phyloP scores from a whole-genome alignment of 2,329 filamentous ascomycete genomes.

The Fragosphaeria purpurea region DNA sequence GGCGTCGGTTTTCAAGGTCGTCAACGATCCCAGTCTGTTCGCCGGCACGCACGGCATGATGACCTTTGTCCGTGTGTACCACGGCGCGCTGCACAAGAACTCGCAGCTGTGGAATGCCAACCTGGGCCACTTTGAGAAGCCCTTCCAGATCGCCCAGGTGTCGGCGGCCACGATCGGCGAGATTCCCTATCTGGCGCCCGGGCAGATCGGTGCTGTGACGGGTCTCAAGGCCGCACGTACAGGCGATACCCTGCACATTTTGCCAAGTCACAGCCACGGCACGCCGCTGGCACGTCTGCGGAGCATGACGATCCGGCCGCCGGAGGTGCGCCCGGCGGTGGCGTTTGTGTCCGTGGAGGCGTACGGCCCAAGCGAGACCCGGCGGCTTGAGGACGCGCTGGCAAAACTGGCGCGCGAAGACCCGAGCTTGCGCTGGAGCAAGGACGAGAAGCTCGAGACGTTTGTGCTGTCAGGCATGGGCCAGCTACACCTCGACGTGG shows the following conservation, averaged over 20 bases:
- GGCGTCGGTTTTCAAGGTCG: constrained; percentile 85
- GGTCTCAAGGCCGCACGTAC: constrained; percentile 88
- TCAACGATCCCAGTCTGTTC: constrained; percentile 61
- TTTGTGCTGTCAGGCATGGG: constrained; percentile 95
- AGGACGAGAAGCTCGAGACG: constrained; percentile 84
- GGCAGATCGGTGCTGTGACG: constrained; percentile 88
- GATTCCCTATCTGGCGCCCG: constrained; percentile 66
- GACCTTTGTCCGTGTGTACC: constrained; percentile 87
- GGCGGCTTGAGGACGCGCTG: constrained; percentile 66
- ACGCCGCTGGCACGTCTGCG: constrained; percentile 59
- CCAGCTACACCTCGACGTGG: constrained; percentile 88
- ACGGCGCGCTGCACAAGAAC: constrained; percentile 66
- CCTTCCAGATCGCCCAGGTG: constrained; percentile 76
- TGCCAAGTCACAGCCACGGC: constrained; percentile 40
- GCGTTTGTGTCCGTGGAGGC: constrained; percentile 93
- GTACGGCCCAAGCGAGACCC: constrained; percentile 53
- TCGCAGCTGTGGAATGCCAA: constrained; percentile 79
- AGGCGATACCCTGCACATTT: constrained; percentile 80
- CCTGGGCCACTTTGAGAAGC: constrained; percentile 66
- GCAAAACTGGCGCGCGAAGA: constrained; percentile 79
- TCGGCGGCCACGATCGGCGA: constrained; percentile 82
- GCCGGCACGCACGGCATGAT: constrained; percentile 57
- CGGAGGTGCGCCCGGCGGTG: constrained; percentile 82
- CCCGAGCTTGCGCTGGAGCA: constrained; percentile 74
- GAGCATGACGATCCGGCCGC: constrained; percentile 73